Base-by-base conservation (phyloP, 495 filamentous ascomycete genomes). In the Amniculicola lignicola region DNA sequence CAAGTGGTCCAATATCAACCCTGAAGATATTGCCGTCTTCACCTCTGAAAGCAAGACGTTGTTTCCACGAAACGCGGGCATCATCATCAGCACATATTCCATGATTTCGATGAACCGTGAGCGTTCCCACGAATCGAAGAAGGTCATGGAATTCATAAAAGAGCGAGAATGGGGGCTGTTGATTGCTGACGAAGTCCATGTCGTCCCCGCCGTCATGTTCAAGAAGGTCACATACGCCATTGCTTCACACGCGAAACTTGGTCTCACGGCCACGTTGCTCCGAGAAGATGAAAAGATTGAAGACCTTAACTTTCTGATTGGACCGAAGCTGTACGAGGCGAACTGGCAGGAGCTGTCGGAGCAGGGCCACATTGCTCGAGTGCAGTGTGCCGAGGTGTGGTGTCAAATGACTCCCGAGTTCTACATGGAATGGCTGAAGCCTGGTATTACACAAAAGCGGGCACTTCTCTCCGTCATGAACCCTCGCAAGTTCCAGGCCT, bases 311-410 rank as follows among this genome's bases (percentile, higher is more conserved):
- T 97, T 96, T 69, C 76, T 98, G 64, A 97, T 98, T 69, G 93
- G 93, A 0, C 93, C 93, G 3, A 98, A 98, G 66, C 78, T 98
- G 1, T 98, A 95, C 70, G 93, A 98, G 68, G 93, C 93, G 22
- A 98, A 98, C 69, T 98, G 93, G 93, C 96, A 97, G 88, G 92
- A 98, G 69, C 81, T 98, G 36, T 90, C 91, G 0, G 88, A 96
- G 54, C 88, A 96, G 70, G 93, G 93, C 12, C 93, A 97, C 68
- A 98, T 98, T 66, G 93, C 93, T 36, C 89, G 89, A 62, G 93
- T 98, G 1, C 93, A 98, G 64, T 98, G 93, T 71, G 93, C 93
- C 39, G 93, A 98, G 67, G 93, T 98, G 23, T 98, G 93, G 93
- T 98, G 93, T 69, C 92, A 91, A 7, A 98, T 98, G 93, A 95